Base-by-base conservation (phyloP, 495 filamentous ascomycete species). In the Tricharina praecox region DNA sequence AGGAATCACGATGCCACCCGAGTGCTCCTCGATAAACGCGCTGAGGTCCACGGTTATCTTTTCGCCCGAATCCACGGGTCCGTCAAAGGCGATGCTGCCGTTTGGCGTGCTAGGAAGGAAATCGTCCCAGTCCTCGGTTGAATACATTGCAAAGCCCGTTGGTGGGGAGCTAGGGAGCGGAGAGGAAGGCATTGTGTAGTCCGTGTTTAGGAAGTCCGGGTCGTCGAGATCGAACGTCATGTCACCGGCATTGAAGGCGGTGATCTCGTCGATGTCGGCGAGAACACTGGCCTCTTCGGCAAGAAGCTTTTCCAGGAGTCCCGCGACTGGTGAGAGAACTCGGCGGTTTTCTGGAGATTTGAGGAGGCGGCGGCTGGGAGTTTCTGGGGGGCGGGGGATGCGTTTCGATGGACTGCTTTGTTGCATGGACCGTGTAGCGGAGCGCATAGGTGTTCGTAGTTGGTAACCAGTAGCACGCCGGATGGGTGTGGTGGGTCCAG, bases 401-500 rank as follows among this genome's bases (percentile, higher is more conserved):
- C 32, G 56, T 11, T 26, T 38, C 47, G 54, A n/a, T 34, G 41
- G 23, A 18, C 23, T 46, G 25, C 40, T 21, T 51, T 51, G 24
- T 43, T 33, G 26, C 39, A 49, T 40, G 48, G 42, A 23, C 24
- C 30, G 47, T 19, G 24, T 32, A 7, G 43, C 49, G 16, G 28
- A 37, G 18, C 44, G 44, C 8, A 59, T 25, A 25, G 56, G 56
- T 32, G 56, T 59, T 37, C 56, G 45, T 4, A 48, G 20, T 23
- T 38, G 34, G 9, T 39, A 23, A 13, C 19, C 25, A 3, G 41
- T 11, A 15, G 13, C 23, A 9, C 16, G 13, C 11, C 15, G 54
- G 13, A 70, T 70, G 44, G 32, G 55, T 52, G 24, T 59, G 20
- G 73, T 73, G 9, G 82, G 82, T 64, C 28, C 66, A 59, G 9